Conservation (phyloP, 768 basidiomycete genomes). For the Mycena crocata region DNA sequence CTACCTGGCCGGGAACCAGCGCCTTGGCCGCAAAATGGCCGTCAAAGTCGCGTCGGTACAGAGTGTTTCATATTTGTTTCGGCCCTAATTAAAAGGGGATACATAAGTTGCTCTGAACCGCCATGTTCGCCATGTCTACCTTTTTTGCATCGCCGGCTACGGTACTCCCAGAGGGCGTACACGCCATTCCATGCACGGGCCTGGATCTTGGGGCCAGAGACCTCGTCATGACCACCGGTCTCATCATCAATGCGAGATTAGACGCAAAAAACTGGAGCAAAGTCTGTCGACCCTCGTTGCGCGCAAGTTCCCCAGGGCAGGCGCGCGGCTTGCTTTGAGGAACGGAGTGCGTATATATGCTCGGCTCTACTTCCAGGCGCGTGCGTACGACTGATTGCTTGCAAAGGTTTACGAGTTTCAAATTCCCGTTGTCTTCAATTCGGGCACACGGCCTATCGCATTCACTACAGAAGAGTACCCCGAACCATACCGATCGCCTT, state of each 20-base stretch:
- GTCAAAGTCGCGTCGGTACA: too few relatives aligned
- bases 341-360: not conserved
- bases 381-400: not conserved
- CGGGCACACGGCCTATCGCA: not conserved
- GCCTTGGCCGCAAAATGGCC: too few relatives aligned
- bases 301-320: conserved; percentile 15
- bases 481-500: too few relatives aligned
- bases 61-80: too few relatives aligned
- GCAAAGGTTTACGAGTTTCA: conserved; percentile 8
- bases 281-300: not conserved
- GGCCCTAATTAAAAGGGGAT: too few relatives aligned
- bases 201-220: not conserved
- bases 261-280: conserved; percentile 5
- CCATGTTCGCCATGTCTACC: too few relatives aligned
- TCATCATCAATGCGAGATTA: conserved; percentile 2
- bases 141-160: too few relatives aligned
- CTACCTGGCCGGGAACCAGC: too few relatives aligned
- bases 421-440: not conserved
- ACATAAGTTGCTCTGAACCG: too few relatives aligned
- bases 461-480: not conserved
- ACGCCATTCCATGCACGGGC: conserved; percentile 7
- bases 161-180: not conserved
- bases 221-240: conserved; percentile 3
- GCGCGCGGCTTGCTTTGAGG: not conserved
- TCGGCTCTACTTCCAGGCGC: not conserved